Conservation (phyloP, 305 asterid species). For the Nicotiana rustica region DNA sequence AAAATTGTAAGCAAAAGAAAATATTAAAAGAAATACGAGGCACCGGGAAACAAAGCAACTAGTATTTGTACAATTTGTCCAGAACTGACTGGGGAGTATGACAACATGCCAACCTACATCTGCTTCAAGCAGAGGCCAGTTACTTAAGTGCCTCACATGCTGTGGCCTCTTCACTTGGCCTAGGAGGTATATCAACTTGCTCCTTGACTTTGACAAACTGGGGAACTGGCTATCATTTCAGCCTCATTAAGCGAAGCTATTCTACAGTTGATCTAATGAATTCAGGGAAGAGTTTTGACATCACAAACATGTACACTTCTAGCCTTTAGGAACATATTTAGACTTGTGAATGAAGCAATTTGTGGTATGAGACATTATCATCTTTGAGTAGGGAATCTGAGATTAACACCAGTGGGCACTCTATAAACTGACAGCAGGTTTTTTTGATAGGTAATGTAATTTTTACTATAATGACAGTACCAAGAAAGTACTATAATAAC, state of each 20-base stretch:
- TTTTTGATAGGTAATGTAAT: neutral
- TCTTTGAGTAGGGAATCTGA: neutral
- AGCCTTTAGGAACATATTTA: constrained; percentile 2
- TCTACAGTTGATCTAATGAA: neutral
- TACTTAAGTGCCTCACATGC: neutral
- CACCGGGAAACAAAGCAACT: neutral
- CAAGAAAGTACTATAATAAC: neutral
- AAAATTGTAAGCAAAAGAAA: neutral
- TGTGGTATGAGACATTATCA: neutral
- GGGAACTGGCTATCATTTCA: neutral
- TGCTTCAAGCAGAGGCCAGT: neutral
- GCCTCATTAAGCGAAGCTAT: constrained; percentile 2
- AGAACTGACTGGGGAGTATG: neutral
- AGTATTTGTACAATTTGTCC: neutral
- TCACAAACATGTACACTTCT: neutral
- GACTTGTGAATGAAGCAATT: neutral
- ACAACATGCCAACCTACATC: neutral
- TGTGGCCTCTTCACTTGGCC: constrained; percentile 15
- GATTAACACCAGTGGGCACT: neutral
- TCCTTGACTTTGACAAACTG: neutral
- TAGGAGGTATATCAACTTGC: neutral
- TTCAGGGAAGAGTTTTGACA: constrained; percentile 16
- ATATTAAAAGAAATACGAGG: neutral
- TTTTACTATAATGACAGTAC: neutral
- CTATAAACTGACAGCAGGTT: neutral